phyloP scores from a whole-genome alignment of 1,284 basidiomycete genomes.

The Pseudozyma pruni region DNA sequence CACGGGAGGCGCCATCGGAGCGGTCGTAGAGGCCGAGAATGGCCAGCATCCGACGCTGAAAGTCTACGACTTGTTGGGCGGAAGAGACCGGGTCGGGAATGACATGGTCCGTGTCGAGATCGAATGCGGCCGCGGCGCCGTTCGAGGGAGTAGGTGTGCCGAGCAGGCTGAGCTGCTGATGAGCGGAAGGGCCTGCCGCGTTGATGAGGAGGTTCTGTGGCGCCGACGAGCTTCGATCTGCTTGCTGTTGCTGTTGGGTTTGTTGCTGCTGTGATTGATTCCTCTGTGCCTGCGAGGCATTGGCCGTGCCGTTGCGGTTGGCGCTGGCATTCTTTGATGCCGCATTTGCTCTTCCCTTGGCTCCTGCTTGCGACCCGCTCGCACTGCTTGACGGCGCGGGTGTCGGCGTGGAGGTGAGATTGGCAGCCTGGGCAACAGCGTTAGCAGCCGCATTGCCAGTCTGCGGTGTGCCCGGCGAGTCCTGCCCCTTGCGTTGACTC shows the following conservation, averaged over 20 bases:
- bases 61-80: constrained; percentile 19
- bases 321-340: constrained; percentile 2
- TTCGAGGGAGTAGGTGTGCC: constrained; percentile 12
- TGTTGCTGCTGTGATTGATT: constrained; percentile 10
- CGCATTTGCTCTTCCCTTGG: constrained; percentile 5
- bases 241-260: constrained; percentile 8
- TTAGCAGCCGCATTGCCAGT: constrained; percentile 36
- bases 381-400: constrained; percentile 1
- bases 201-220: constrained; percentile 23
- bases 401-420: constrained; percentile 22
- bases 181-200: constrained; percentile 16
- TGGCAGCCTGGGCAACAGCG: constrained; percentile 39
- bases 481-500: constrained; percentile 29
- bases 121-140: constrained; percentile 5
- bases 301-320: constrained; percentile 8
- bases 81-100: neutral
- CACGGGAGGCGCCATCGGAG: constrained; percentile 16
- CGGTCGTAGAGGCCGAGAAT: constrained; percentile 35
- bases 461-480: constrained; percentile 13
- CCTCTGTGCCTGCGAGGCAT: neutral
- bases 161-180: constrained; percentile 31
- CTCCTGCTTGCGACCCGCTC: neutral
- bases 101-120: constrained; percentile 13
- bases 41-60: constrained; percentile 37
- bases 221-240: constrained; percentile 1